Evolutionary conservation across 2,329 filamentous ascomycete genomes (phyloP).

Genomic region (Pyrenophora seminiperda): DNA sequence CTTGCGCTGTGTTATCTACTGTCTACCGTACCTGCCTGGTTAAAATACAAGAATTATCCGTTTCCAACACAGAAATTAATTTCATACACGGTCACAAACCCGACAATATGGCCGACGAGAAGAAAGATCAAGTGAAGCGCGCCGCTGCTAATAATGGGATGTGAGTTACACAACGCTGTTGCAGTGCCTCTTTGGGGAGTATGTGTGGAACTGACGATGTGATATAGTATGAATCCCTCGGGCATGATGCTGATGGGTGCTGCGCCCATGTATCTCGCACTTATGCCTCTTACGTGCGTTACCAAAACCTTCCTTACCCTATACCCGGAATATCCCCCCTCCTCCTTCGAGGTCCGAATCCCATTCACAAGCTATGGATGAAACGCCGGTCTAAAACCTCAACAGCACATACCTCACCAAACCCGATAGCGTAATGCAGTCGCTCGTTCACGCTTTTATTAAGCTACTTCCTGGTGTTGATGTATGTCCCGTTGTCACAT

Average conservation of each 20-base stretch:
- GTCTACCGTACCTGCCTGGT: background rate
- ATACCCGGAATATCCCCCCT: background rate
- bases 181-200: too few species aligned
- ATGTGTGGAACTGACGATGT: background rate
- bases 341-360: background rate
- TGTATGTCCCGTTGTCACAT: constrained; percentile 6
- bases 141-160: constrained; percentile 24
- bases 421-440: constrained; percentile 26
- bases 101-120: constrained; percentile 26
- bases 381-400: background rate
- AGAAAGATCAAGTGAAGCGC: constrained; percentile 24
- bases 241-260: constrained; percentile 21
- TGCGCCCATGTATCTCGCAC: constrained; percentile 27
- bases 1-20: background rate
- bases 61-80: background rate
- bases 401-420: constrained; percentile 24
- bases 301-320: too few species aligned
- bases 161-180: constrained; percentile 12
- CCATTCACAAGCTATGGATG: too few species aligned
- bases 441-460: constrained; percentile 28
- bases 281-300: constrained; percentile 26
- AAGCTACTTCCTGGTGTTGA: constrained; percentile 27
- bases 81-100: background rate
- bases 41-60: background rate
- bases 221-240: constrained; percentile 21